These are phyloP conservation scores for Eucalyptus paniculata DNA, from an alignment of 345 rosid genomes.

Conservation along the genomic window DNA sequence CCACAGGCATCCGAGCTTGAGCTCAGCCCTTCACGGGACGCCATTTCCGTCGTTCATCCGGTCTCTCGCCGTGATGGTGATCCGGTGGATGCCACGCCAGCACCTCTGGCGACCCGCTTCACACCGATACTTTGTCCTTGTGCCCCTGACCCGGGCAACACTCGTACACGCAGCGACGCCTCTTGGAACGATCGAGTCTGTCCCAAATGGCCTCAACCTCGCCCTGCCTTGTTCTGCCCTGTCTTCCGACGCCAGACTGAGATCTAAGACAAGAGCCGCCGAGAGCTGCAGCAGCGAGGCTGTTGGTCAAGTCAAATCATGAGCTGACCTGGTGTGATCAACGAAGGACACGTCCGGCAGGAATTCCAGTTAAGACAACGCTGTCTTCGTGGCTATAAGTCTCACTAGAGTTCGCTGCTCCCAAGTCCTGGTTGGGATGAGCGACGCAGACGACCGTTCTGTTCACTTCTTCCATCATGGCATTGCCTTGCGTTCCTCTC, in stretches of 20 bases:
- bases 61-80: not conserved
- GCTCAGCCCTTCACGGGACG: not conserved
- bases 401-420: not conserved
- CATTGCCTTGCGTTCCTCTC: not conserved
- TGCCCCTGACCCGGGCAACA: too few relatives aligned
- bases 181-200: too few relatives aligned
- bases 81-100: not conserved
- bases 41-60: not conserved
- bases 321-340: not conserved
- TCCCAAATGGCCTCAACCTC: too few relatives aligned
- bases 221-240: not conserved
- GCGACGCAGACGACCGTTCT: not conserved
- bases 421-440: not conserved
- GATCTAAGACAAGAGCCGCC: not conserved
- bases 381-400: not conserved
- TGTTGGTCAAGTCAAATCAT: not conserved
- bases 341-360: not conserved
- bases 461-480: not conserved
- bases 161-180: too few relatives aligned
- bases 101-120: not conserved
- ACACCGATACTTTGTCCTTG: not conserved
- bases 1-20: not conserved
- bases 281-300: not conserved
- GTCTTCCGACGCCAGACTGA: not conserved
- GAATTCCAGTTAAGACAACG: not conserved